Base-by-base conservation (phyloP, 129 eudicot genomes). In the Centella asiatica region DNA sequence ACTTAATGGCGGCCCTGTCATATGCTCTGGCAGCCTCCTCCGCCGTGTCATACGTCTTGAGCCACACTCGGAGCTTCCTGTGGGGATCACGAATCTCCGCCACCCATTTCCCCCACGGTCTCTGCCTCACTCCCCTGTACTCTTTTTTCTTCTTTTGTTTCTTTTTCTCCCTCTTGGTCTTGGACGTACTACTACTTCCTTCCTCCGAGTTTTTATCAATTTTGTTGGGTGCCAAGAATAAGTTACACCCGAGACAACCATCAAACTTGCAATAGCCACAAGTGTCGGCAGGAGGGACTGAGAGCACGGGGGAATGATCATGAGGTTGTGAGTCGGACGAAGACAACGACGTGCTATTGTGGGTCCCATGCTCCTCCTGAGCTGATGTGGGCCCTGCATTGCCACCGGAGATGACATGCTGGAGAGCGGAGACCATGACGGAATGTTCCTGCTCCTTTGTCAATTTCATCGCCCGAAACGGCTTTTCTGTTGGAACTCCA, bases 61-160 rank as follows among this genome's bases (percentile, higher is more conserved):
- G 47, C 47, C 47, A 42, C 19, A 42, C 47, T 4, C 47, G 47
- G 14, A n/a, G 1, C 47, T 15, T 42, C 5, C 12, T 42, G 47
- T 42, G 47, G 5, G 47, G 47, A n/a, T 42, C 47, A 3, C 47
- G 11, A 2, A 42, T 42, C 19, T 42, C 47, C 47, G 47, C 47
- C 47, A 42, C 47, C 47, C 47, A 42, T 42, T 42, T 42, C 18
- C 47, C 46, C 31, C 68, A 39, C 68, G 56, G 68, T 25, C 53
- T 42, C 47, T 42, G 47, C 15, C 47, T 42, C 17, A 42, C 47
- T 14, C 47, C 47, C 4, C 47, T 42, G n/a, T 42, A 42, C 47
- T 42, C 47, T 42, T 12, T 42, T 2, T 42, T 42, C 19, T 12
- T 42, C 47, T 15, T 42, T 6, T 42, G 13, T 3, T 42, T 42